These are phyloP conservation scores for Gossypium bickii DNA, from an alignment of 345 rosid species.

Conservation along the genomic window DNA sequence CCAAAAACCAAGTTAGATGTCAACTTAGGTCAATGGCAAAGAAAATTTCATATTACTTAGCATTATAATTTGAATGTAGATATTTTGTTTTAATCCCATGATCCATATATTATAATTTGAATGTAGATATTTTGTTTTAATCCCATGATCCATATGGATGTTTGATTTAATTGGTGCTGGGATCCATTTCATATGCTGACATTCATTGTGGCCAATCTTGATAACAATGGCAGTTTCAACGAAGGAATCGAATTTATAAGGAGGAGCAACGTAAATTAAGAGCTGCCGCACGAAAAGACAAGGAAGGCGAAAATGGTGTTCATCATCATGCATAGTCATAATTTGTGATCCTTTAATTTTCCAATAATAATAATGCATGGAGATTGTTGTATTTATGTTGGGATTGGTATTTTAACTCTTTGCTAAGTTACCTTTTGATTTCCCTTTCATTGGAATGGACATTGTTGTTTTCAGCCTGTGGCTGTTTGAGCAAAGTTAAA, in stretches of 20 bases:
- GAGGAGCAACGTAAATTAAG: conserved; percentile 94
- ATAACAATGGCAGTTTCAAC: conserved; percentile 57
- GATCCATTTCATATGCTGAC: background rate
- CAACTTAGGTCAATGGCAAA: background rate
- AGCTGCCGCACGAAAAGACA: conserved; percentile 65
- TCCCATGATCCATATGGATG: background rate
- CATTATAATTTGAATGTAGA: background rate
- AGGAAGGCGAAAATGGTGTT: conserved; percentile 43
- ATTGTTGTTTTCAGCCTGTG: background rate
- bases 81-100: background rate
- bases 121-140: background rate
- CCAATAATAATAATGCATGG: conserved; percentile 31
- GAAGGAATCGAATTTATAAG: conserved; percentile 91
- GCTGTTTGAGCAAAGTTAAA: background rate
- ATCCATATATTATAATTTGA: background rate
- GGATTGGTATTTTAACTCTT: background rate
- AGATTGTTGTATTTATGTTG: conserved; percentile 20
- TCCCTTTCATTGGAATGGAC: conserved; percentile 13
- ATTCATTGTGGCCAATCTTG: background rate
- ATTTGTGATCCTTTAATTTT: conserved; percentile 18
- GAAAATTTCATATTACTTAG: background rate
- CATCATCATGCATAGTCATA: conserved; percentile 37
- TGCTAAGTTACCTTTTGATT: conserved; percentile 4
- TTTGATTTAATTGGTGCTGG: background rate
- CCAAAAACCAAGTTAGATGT: background rate